These are phyloP conservation scores for Orbilia quercus DNA, from an alignment of 2,329 filamentous ascomycete species.

Conservation along the genomic window DNA sequence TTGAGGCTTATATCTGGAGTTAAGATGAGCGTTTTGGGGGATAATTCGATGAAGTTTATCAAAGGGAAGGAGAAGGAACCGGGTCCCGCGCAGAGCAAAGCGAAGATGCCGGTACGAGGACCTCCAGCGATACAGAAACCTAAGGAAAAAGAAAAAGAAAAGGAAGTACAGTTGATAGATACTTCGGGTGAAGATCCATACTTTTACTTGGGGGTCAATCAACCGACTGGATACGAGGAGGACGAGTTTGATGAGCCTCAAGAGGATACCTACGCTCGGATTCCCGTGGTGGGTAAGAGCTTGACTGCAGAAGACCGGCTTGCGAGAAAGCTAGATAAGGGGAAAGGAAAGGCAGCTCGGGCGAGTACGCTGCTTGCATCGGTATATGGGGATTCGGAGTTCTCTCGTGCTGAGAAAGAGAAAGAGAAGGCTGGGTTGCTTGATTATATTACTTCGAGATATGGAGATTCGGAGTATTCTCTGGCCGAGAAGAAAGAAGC, in stretches of 20 bases:
- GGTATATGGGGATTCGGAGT: constrained; percentile 41
- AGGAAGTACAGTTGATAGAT: neutral
- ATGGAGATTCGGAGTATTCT: constrained; percentile 23
- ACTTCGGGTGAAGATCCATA: neutral
- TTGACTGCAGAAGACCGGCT: neutral
- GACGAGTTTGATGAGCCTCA: constrained; percentile 17
- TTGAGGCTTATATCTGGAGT: constrained; percentile 56
- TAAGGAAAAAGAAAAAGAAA: no score
- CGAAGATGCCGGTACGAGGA: neutral
- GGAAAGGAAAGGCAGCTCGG: neutral
- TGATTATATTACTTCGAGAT: neutral
- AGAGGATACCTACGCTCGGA: constrained; percentile 19
- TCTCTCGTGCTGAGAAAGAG: constrained; percentile 10
- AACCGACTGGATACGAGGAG: neutral
- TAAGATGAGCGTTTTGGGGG: constrained; percentile 40
- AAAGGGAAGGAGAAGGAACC: neutral
- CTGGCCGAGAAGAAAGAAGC: neutral
- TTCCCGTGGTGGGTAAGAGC: neutral
- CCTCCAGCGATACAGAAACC: neutral
- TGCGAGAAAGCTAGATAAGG: neutral
- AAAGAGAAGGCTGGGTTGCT: constrained; percentile 12
- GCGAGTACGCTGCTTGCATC: neutral
- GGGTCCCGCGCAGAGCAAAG: neutral
- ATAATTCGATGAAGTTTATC: constrained; percentile 38
- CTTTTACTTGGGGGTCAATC: neutral